Base-by-base conservation (phyloP, 306 rosid genomes). In the Glycine soja region DNA sequence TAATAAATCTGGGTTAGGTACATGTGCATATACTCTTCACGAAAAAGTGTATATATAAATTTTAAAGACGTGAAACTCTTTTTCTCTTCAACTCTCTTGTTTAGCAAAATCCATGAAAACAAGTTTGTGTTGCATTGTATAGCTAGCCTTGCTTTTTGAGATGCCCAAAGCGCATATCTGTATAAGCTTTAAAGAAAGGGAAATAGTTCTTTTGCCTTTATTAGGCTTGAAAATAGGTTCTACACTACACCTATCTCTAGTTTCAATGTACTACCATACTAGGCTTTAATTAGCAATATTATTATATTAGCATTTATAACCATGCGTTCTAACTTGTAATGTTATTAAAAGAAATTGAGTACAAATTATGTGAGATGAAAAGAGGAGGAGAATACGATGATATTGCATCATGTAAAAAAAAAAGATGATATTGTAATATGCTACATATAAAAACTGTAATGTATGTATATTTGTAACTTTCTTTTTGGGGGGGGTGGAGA, bases 1-100 rank as follows among this genome's bases (percentile, higher is more conserved):
- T 73, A 56, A 46, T 50, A 54, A 6, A 54, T 30, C 7, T 38
- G 5, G 57, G 81, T 84, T 84, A 73, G 87, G 87, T 84, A 79
- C 15, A 72, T 43, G 50, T 24, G 78, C 78, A 83, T 63, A 38
- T 77, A 53, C 15, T 43, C 77, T 38, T 56, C 50, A 68, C 10
- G 66, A 46, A 79, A 79, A 79, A 40, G 68, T 3, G 14, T 30
- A 7, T 3, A 34, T 13, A 51, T 6, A 68, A 38, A n/a, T n/a
- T 47, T 34, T 38, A 9, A 64, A 51, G 53, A 65, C 43, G 30
- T 77, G 66, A 36, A 48, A 66, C 36, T 66, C 15, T 52, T 40
- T 65, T 16, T 51, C 40, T 46, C 38, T 0, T 7, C 65, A 7
- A 47, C 36, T 61, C 6, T 36, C 48, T 46, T 8, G 51, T n/a